Base-by-base conservation (phyloP, 805 yeast species). In the Ogataea saltuana region DNA sequence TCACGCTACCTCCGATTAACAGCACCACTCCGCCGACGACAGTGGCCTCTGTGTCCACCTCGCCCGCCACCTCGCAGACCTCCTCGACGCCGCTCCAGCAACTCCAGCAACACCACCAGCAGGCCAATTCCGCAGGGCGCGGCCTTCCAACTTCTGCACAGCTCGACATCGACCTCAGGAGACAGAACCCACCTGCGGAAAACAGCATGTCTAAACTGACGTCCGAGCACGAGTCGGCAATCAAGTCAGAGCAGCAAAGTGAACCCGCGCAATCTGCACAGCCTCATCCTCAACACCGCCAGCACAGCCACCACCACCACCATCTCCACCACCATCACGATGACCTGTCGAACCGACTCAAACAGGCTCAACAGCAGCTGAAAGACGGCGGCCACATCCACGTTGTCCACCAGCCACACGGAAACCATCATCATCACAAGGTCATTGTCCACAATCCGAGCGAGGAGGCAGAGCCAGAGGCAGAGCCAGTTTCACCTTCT, bases 251-350 rank as follows among this genome's bases (percentile, higher is more conserved):
- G 33, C 33, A 17, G 13, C 22, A 30, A 6, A 8, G 19, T 15
- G 19, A 28, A 28, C 18, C 13, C 5, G 19, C 13, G 19, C 19
- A 28, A 17, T n/a, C 31, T n/a, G 31, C 31, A 7, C 22, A 12
- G 23, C 40, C 40, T n/a, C 42, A 41, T 11, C 39, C 13, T 26
- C 42, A 19, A 12, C 56, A 49, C 17, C 50, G 37, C 13, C 47
- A 38, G 23, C 39, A 39, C 35, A 33, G 39, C 9, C 40, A 21
- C 28, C 11, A 51, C 33, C 52, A 41, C 18, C 67, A 58, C 37
- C 62, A 60, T 34, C 60, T 55, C 39, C 65, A 59, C 33, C 60
- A 54, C 33, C 60, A 48, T 27, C 60, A 57, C 38, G 60, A 56
- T 29, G 60, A 59, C 25, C 50, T 45, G 12, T 46, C 52, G 5